A percentile compares a stretch with the other conserved stretches of the same genome.
These are phyloP conservation scores for Vitis vinifera DNA, from an alignment of 164 flowering plant species.

Conservation along the genomic window DNA sequence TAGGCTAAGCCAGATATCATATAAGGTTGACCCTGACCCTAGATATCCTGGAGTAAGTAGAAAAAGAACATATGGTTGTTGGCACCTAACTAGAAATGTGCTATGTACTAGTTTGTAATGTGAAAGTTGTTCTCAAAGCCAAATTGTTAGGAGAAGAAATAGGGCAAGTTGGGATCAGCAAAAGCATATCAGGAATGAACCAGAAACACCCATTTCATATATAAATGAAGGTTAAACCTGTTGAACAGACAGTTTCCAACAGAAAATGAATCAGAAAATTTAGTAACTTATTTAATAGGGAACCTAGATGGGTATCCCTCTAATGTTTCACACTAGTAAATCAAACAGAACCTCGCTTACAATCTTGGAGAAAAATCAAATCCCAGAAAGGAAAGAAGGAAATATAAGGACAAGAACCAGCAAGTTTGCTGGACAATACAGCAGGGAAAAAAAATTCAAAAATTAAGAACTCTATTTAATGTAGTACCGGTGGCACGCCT, in stretches of 20 bases:
- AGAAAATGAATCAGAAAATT: conserved; percentile 31
- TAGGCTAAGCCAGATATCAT: too few species aligned
- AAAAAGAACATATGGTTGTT: too few species aligned
- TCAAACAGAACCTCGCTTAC: conserved; percentile 40
- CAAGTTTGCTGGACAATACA: conserved; percentile 32
- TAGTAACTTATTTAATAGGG: conserved; percentile 42
- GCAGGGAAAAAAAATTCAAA: conserved; percentile 17
- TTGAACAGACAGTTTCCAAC: conserved; percentile 1
- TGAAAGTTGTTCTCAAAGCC: too few species aligned
- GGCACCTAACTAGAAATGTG: too few species aligned
- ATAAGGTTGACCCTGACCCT: too few species aligned
- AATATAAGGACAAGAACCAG: conserved; percentile 28
- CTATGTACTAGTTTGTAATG: too few species aligned
- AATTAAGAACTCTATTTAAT: conserved; percentile 17
- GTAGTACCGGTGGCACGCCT: conserved; percentile 26
- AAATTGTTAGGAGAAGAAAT: too few species aligned
- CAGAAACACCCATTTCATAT: too few species aligned
- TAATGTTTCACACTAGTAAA: conserved; percentile 50
- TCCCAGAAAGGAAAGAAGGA: conserved; percentile 27
- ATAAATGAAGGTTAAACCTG: too few species aligned
- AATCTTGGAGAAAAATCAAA: conserved; percentile 29
- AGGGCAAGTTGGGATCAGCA: too few species aligned
- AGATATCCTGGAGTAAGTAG: too few species aligned
- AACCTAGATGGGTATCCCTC: conserved; percentile 35
- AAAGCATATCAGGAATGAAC: too few species aligned